Evolutionary conservation across 371 early-diverging fungal species (phyloP), one percentile per base, ranked within the genome.

Genomic region (Mortierella sp.): DNA sequence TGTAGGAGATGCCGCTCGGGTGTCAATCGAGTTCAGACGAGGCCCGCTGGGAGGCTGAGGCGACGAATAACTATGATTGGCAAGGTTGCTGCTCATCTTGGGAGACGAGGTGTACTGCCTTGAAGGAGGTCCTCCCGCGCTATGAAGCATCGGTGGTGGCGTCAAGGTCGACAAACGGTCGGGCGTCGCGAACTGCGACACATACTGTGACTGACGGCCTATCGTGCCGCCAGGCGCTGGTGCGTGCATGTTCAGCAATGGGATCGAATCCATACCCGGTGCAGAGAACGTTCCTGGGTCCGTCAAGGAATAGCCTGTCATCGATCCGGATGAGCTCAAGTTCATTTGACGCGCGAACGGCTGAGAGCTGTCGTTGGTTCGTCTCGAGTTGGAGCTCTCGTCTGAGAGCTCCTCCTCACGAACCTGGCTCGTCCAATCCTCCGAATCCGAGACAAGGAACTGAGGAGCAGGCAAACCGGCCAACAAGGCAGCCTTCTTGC

Each of bases 181-280:
- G 14, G 70, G 67, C 18, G 52, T 55, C 5, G 37, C 64, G 25
- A 62, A 66, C 4, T 51, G 52, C 19, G 45, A 30, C 58, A 63
- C 52, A 43, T 64, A 46, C 25, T 48, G 60, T 48, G 67, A 62
- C 64, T 75, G 68, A 26, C 77, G 59, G 28, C 77, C 77, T 68
- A 77, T 77, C 62, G 66, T 77, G n/a, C 79, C 79, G 23, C 72
- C 72, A 1, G 79, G 79, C 9, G 79, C 66, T 14, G 79, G 69
- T 9, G 68, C 77, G 30, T 76, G 77, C 79, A 77, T 77, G 66
- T 72, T 77, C 58, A 77, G n/a, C 53, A 77, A 25, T 4, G 79
- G 79, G 57, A 77, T 77, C 23, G 79, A 72, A 48, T 77, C 79
- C 79, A 77, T 62, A 29, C 47, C 67, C 0, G 62, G 62, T 21